Evolutionary conservation across 1,139 yeast genomes (phyloP).

Genomic region (Kodamaea suecica): DNA sequence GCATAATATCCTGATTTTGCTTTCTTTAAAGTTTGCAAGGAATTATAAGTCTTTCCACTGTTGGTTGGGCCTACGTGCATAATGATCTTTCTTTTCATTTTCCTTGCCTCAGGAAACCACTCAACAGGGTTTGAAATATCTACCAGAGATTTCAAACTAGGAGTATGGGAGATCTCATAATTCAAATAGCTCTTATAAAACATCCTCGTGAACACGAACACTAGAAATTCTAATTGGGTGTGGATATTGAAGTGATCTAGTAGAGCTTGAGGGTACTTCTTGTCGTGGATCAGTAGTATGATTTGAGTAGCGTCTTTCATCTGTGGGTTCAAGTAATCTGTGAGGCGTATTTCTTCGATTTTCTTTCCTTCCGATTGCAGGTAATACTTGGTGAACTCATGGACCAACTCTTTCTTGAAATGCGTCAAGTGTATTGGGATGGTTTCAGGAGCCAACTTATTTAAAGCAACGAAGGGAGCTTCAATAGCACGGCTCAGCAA

Average conservation of each 20-base stretch:
- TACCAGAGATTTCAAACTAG: slow-evolving; percentile 21
- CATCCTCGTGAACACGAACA: slow-evolving; percentile 22
- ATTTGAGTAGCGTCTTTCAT: slow-evolving; percentile 20
- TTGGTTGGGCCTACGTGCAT: slow-evolving; percentile 98
- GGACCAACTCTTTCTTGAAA: slow-evolving; percentile 4
- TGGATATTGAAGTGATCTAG: slow-evolving; percentile 17
- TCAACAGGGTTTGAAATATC: slow-evolving; percentile 72
- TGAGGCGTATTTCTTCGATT: slow-evolving; percentile 8
- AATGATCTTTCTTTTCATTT: slow-evolving; percentile 69
- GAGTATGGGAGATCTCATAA: slow-evolving; percentile 14
- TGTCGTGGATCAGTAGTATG: slow-evolving; percentile 18
- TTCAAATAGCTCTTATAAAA: slow-evolving; percentile 24
- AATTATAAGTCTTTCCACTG: slow-evolving; percentile 91
- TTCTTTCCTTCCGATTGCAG: slow-evolving; percentile 1
- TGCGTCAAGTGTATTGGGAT: slow-evolving; percentile 4
- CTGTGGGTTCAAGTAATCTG: slow-evolving; percentile 33
- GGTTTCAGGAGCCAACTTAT: slow-evolving; percentile 8
- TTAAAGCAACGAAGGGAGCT: slow-evolving; percentile 10
- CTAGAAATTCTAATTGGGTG: slow-evolving; percentile 20
- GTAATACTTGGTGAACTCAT: slow-evolving; percentile 6
- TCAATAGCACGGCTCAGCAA: slow-evolving; percentile 6
- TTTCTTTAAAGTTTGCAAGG: slow-evolving; percentile 63
- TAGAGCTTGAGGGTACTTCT: slow-evolving; percentile 21
- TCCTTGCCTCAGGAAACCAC: slow-evolving; percentile 87
- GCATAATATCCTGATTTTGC: slow-evolving; percentile 88